Evolutionary conservation across 2,329 filamentous ascomycete genomes (phyloP).

Genomic region (Eutypa lata): DNA sequence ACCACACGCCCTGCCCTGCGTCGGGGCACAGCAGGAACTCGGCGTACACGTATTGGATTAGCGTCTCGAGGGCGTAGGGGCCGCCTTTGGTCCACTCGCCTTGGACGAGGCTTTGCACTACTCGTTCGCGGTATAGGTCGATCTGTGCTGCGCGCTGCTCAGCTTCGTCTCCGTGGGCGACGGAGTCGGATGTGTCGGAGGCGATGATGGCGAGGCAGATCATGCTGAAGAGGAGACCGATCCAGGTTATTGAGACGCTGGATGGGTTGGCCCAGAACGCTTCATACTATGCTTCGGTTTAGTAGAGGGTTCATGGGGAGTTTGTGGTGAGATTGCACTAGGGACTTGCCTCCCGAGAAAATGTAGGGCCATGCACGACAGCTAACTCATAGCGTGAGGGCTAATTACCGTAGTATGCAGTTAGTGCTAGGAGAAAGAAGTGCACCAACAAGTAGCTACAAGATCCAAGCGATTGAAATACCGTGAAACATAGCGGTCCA

Average conservation of each 20-base stretch:
- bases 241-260: slow-evolving; percentile 37
- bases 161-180: slow-evolving; percentile 1
- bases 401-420: too few species aligned
- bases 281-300: slow-evolving; percentile 41
- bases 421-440: too few species aligned
- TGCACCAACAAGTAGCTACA: neutral
- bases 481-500: slow-evolving; percentile 32
- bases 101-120: slow-evolving; percentile 34
- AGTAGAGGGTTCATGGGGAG: too few species aligned
- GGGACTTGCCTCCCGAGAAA: slow-evolving; percentile 22
- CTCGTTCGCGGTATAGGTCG: slow-evolving; percentile 24
- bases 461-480: slow-evolving; percentile 34
- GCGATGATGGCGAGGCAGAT: slow-evolving; percentile 34
- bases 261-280: slow-evolving; percentile 40
- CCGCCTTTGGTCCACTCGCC: slow-evolving; percentile 41
- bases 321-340: too few species aligned
- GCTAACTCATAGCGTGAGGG: slow-evolving; percentile 16
- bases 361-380: slow-evolving; percentile 25
- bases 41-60: slow-evolving; percentile 31
- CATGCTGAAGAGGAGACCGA: slow-evolving; percentile 45
- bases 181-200: slow-evolving; percentile 6
- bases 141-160: neutral
- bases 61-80: slow-evolving; percentile 37
- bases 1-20: slow-evolving; percentile 31
- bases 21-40: slow-evolving; percentile 30